Evolutionary conservation across 495 filamentous ascomycete species (phyloP).

Genomic region (Filosporella fistucella): DNA sequence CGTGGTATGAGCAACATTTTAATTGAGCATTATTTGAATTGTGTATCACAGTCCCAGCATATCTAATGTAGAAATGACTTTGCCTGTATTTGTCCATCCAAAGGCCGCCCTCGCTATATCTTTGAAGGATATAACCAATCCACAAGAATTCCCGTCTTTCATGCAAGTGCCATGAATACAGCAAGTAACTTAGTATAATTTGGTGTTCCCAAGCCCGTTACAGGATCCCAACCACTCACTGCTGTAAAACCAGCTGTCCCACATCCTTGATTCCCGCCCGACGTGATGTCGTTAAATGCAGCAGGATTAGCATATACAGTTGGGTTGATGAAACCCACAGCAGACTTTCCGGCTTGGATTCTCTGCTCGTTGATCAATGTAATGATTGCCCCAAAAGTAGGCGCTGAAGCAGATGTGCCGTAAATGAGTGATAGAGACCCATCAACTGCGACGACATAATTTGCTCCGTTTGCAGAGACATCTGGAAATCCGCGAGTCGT

Average conservation of each 20-base stretch:
- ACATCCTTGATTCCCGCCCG: conserved; percentile 44
- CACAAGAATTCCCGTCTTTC: no score
- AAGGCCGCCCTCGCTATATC: no score
- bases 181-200: conserved; percentile 45
- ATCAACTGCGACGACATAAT: conserved; percentile 43
- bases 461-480: conserved; percentile 55
- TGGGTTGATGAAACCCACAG: conserved; percentile 59
- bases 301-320: conserved; percentile 48
- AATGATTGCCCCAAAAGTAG: conserved; percentile 40
- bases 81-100: no score
- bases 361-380: conserved; percentile 60
- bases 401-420: conserved; percentile 41
- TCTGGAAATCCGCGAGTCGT: conserved; percentile 56
- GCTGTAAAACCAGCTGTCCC: conserved; percentile 45
- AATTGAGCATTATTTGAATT: no score
- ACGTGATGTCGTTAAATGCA: conserved; percentile 44
- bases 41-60: no score
- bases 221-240: conserved; percentile 58
- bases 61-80: no score
- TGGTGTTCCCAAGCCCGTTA: conserved; percentile 50
- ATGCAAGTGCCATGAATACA: conserved; percentile 34
- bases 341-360: conserved; percentile 48
- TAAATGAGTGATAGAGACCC: conserved; percentile 36
- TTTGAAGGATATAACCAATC: no score
- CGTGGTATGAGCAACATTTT: no score